phyloP scores from a whole-genome alignment of 345 rosid species.

The Anastatica hierochuntica region DNA sequence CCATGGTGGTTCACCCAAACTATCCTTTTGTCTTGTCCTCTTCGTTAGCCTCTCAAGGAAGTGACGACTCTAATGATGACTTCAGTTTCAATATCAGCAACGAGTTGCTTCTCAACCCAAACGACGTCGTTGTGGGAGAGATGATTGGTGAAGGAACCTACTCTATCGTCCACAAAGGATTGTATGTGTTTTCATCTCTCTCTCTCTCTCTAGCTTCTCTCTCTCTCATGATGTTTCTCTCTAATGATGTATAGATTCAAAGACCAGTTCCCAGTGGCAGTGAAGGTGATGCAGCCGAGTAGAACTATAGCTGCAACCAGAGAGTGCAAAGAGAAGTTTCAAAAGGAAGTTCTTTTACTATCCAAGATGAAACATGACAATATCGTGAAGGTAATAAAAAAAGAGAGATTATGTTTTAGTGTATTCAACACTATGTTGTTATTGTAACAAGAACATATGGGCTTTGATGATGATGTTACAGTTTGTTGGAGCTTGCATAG shows the following conservation, averaged over 20 bases:
- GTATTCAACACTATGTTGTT: not conserved
- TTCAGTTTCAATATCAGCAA: conserved; percentile 32
- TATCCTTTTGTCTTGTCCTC: not conserved
- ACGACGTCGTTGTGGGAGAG: conserved; percentile 15
- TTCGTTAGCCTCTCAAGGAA: not conserved
- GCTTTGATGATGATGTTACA: conserved; percentile 1
- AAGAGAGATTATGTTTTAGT: not conserved
- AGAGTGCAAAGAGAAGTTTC: conserved; percentile 33
- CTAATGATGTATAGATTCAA: conserved; percentile 7
- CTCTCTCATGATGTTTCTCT: too few species aligned
- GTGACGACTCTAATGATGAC: not conserved
- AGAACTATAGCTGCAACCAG: conserved; percentile 21
- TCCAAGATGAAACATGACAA: conserved; percentile 40
- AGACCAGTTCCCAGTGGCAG: conserved; percentile 33
- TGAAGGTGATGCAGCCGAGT: conserved; percentile 42
- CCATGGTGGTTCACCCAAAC: not conserved
- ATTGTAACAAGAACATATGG: not conserved
- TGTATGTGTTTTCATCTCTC: conserved; percentile 52
- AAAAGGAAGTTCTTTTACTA: conserved; percentile 45
- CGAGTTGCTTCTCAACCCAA: conserved; percentile 34
- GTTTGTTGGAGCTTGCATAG: conserved; percentile 49
- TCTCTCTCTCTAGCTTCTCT: too few species aligned
- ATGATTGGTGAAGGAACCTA: conserved; percentile 47
- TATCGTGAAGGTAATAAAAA: conserved; percentile 37
- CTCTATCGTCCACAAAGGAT: conserved; percentile 41